Evolutionary conservation across 2,329 filamentous ascomycete species (phyloP).

Genomic region (Verticillium alfalfae): DNA sequence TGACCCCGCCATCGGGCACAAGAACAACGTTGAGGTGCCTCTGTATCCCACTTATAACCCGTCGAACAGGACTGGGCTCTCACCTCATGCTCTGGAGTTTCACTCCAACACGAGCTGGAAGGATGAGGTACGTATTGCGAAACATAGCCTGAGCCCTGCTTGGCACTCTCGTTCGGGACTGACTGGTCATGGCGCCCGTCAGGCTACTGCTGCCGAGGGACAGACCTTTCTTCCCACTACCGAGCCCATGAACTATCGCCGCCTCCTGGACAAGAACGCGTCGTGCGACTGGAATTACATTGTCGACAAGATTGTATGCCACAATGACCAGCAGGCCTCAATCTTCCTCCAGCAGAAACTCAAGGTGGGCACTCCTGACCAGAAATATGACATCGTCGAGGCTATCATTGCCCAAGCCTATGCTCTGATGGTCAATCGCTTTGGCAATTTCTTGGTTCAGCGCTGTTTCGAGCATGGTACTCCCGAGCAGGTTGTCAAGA

Average conservation of each 20-base stretch:
- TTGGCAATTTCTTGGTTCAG: slow-evolving; percentile 97
- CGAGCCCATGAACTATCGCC: slow-evolving; percentile 94
- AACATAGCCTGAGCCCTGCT: not conserved
- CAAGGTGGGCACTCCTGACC: slow-evolving; percentile 89
- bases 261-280: slow-evolving; percentile 88
- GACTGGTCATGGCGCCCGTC: slow-evolving; percentile 5
- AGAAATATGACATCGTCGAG: slow-evolving; percentile 96
- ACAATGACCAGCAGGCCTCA: slow-evolving; percentile 97
- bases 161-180: slow-evolving; percentile 3
- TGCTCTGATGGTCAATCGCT: slow-evolving; percentile 94
- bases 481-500: slow-evolving; percentile 87
- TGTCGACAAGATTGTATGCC: slow-evolving; percentile 98
- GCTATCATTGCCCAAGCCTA: slow-evolving; percentile 94
- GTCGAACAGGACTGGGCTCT: slow-evolving; percentile 59
- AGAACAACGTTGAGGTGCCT: slow-evolving; percentile 23
- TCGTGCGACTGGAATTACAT: slow-evolving; percentile 99
- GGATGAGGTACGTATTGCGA: slow-evolving; percentile 37
- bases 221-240: slow-evolving; percentile 80
- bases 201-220: slow-evolving; percentile 47
- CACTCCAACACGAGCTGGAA: slow-evolving; percentile 54
- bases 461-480: slow-evolving; percentile 98
- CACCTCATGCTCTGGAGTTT: slow-evolving; percentile 70
- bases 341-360: slow-evolving; percentile 99
- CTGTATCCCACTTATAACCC: slow-evolving; percentile 47
- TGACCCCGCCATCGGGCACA: slow-evolving; percentile 26